Evolutionary conservation across 2,329 filamentous ascomycete species (phyloP), one percentile per base, ranked within the genome.

Genomic region (Epichloe glyceriae): DNA sequence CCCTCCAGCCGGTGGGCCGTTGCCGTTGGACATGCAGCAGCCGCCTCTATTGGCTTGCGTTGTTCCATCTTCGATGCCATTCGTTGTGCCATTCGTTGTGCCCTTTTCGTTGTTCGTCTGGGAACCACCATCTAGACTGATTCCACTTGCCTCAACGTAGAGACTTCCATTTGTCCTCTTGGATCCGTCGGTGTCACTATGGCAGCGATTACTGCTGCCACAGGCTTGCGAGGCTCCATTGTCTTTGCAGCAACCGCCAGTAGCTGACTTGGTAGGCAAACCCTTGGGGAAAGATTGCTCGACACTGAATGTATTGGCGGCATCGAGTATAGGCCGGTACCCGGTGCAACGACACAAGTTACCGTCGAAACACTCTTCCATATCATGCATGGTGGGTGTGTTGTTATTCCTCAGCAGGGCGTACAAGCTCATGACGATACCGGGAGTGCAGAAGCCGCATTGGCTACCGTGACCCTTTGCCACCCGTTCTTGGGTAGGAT

Each of bases 341-440:
- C 93, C 93, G 0, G 93, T 98, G 67, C 93, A 98, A 49, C 93
- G 80, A 64, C 93, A 98, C 30, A 97, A 71, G 57, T 98, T 98
- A 0, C 93, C 93, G 65, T 98, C 93, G 61, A 97, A 97, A 0
- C 91, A 90, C 69, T 97, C 93, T 67, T 98, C 93, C 35, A 97
- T 78, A 33, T 94, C 87, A 58, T 88, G 80, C 61, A 91, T 81
- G 3, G 81, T 83, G 0, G 91, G 90, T 19, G 76, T 75, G 4
- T 82, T 74, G 57, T 90, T 86, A 62, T 97, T 97, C 53, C 93
- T 79, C 34, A 98, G 74, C 43, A 97, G 74, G 5, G 93, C 93
- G 67, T 98, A 98, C 51, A 97, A 69, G 65, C 90, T 96, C 87
- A 97, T 97, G 55, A 97, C 90, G 61, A 98, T 97, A 2, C 93